Conservation (phyloP, 2,329 filamentous ascomycete species). For the Trichoderma afroharzianum region DNA sequence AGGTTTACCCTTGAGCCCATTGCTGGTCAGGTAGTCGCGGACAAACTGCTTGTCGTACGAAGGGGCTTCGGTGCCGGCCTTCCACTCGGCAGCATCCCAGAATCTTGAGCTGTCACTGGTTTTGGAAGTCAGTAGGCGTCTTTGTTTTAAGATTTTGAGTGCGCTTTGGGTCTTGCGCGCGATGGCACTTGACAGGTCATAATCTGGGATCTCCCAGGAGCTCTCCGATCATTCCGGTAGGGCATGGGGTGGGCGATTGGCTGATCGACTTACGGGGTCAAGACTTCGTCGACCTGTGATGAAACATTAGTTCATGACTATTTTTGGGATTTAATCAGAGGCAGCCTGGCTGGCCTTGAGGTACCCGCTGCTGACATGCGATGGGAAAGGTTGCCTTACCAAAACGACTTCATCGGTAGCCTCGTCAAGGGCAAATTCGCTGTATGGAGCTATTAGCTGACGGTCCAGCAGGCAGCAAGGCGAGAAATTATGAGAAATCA, state of each 20-base stretch:
- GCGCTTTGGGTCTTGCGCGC: not conserved
- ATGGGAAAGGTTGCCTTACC: constrained; percentile 36
- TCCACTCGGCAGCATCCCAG: constrained; percentile 67
- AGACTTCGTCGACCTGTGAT: constrained; percentile 62
- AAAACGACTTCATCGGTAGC: constrained; percentile 30
- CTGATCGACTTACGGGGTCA: constrained; percentile 60
- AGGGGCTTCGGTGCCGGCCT: constrained; percentile 68
- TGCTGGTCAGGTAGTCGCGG: constrained; percentile 72
- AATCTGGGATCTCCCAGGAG: not conserved
- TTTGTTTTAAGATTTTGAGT: not conserved
- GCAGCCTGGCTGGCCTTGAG: not conserved
- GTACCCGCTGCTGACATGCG: not conserved
- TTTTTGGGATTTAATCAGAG: not conserved
- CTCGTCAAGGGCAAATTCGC: constrained; percentile 51
- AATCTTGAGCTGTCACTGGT: constrained; percentile 68
- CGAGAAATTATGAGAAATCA: not conserved
- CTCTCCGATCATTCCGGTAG: not conserved
- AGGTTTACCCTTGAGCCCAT: constrained; percentile 57
- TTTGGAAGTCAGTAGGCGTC: constrained; percentile 59
- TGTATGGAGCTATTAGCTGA: not conserved
- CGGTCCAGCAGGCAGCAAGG: constrained; percentile 27
- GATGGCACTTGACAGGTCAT: not conserved
- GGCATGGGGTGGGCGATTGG: not conserved
- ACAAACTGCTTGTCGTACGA: constrained; percentile 89
- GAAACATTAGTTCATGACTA: not conserved